A percentile compares a stretch with the other conserved stretches of the same genome.
Evolutionary conservation across 768 basidiomycete species (phyloP).

Genomic region (Naganishia vaughanmartiniae): DNA sequence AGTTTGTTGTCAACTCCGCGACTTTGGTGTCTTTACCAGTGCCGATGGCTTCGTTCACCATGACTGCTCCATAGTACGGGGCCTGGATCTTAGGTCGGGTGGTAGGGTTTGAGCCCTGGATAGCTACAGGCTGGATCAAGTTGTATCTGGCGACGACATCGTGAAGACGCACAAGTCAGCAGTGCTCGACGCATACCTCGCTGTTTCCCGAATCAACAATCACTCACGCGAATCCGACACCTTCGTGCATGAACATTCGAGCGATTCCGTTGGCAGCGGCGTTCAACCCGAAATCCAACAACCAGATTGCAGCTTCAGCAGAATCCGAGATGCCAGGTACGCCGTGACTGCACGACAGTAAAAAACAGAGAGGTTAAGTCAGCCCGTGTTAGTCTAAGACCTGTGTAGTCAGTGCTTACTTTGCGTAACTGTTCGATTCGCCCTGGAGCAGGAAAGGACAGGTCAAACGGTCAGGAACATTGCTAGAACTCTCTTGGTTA

Average conservation of each 20-base stretch:
- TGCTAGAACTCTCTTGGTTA: neutral
- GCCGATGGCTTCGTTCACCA: slow-evolving; percentile 36
- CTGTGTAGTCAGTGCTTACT: slow-evolving; percentile 25
- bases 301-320: slow-evolving; percentile 38
- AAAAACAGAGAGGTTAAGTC: slow-evolving; percentile 18
- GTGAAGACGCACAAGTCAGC: too few relatives aligned
- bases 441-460: slow-evolving; percentile 6
- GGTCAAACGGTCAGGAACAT: neutral
- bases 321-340: slow-evolving; percentile 31
- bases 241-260: slow-evolving; percentile 36
- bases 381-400: slow-evolving; percentile 19
- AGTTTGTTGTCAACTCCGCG: neutral
- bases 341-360: slow-evolving; percentile 15
- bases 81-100: slow-evolving; percentile 35
- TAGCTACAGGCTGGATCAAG: slow-evolving; percentile 32
- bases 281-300: slow-evolving; percentile 33
- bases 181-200: too few relatives aligned
- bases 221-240: slow-evolving; percentile 31
- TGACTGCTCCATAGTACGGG: slow-evolving; percentile 33
- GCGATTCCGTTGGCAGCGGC: slow-evolving; percentile 34
- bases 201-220: too few relatives aligned
- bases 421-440: slow-evolving; percentile 34
- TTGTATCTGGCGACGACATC: slow-evolving; percentile 29
- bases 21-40: neutral
- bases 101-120: slow-evolving; percentile 9